These are phyloP conservation scores for Claviceps purpurea DNA, from an alignment of 2,329 filamentous ascomycete species.

Conservation along the genomic window DNA sequence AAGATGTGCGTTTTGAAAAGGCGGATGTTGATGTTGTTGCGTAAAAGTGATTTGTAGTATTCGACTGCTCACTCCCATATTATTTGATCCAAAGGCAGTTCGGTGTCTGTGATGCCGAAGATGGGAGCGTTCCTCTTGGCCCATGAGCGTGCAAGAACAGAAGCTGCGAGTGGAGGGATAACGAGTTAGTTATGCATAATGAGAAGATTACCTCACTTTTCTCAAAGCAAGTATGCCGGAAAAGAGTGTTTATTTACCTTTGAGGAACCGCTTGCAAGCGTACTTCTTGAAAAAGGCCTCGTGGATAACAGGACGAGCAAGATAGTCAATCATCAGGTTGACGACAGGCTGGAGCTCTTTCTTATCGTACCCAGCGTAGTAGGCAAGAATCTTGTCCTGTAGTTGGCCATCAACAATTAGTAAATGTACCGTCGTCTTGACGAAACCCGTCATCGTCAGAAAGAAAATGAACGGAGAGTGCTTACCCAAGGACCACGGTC, in stretches of 20 bases:
- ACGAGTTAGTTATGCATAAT: constrained; percentile 9
- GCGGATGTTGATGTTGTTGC: constrained; percentile 2
- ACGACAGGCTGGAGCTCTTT: constrained; percentile 88
- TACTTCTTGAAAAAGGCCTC: constrained; percentile 99
- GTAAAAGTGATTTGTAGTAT: not conserved
- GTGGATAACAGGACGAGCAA: constrained; percentile 77
- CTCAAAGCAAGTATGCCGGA: not conserved
- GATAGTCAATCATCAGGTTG: constrained; percentile 90
- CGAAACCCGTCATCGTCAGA: not conserved
- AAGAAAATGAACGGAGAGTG: constrained; percentile 8
- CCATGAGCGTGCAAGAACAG: constrained; percentile 84
- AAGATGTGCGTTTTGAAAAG: constrained; percentile 4
- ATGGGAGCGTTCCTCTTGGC: constrained; percentile 62
- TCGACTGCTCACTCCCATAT: constrained; percentile 14
- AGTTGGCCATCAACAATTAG: constrained; percentile 12
- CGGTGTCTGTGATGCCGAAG: constrained; percentile 40
- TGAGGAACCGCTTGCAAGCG: constrained; percentile 97
- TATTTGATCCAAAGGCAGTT: constrained; percentile 36
- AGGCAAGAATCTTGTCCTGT: constrained; percentile 69
- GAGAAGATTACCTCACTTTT: not conserved
- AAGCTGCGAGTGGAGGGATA: constrained; percentile 42
- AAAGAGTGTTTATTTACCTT: constrained; percentile 50
- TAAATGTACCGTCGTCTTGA: constrained; percentile 5
- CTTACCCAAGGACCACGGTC: constrained; percentile 84
- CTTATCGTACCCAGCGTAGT: constrained; percentile 89